Percentiles rank a stretch among this genome's conserved stretches.
These are phyloP conservation scores for Seiridium cupressi DNA, from an alignment of 2,329 filamentous ascomycete species.

Conservation along the genomic window DNA sequence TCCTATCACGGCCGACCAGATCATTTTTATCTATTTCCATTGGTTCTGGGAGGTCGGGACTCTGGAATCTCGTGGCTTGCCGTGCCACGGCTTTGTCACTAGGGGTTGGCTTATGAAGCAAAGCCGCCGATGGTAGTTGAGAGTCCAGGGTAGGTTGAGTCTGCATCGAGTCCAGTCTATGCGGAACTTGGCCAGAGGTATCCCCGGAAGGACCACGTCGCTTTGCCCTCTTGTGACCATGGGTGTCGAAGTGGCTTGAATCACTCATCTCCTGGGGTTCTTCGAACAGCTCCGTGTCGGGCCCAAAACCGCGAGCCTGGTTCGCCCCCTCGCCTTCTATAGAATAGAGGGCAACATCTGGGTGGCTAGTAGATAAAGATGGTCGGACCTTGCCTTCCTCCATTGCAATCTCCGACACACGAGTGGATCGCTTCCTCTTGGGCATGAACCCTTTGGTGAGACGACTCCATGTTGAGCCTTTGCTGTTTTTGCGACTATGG, in stretches of 20 bases:
- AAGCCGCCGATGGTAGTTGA: constrained; percentile 9
- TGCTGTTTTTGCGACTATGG: constrained; percentile 22
- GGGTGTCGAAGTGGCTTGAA: constrained; percentile 1
- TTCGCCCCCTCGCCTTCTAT: constrained; percentile 20
- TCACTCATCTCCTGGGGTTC: constrained; percentile 20
- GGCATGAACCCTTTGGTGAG: constrained; percentile 20
- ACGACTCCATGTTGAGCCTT: constrained; percentile 24
- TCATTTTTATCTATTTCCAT: constrained; percentile 26
- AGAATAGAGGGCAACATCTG: constrained; percentile 8
- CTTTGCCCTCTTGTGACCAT: constrained; percentile 7
- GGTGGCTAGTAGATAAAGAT: constrained; percentile 14
- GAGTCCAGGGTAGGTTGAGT: constrained; percentile 6
- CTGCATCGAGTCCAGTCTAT: constrained; percentile 8
- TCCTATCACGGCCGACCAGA: constrained; percentile 15
- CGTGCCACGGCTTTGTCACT: constrained; percentile 7
- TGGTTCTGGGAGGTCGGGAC: constrained; percentile 31
- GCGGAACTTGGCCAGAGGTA: background rate
- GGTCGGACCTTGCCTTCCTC: constrained; percentile 14
- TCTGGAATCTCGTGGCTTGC: constrained; percentile 24
- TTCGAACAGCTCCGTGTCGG: constrained; percentile 17
- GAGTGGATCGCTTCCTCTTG: constrained; percentile 27
- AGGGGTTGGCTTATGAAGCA: constrained; percentile 17
- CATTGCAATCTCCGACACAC: constrained; percentile 21
- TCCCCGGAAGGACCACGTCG: constrained; percentile 2
- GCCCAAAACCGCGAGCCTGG: constrained; percentile 5